Evolutionary conservation across 208 protist genomes (phyloP), one percentile per base, ranked within the genome.

Genomic region (Acanthamoeba quina): DNA sequence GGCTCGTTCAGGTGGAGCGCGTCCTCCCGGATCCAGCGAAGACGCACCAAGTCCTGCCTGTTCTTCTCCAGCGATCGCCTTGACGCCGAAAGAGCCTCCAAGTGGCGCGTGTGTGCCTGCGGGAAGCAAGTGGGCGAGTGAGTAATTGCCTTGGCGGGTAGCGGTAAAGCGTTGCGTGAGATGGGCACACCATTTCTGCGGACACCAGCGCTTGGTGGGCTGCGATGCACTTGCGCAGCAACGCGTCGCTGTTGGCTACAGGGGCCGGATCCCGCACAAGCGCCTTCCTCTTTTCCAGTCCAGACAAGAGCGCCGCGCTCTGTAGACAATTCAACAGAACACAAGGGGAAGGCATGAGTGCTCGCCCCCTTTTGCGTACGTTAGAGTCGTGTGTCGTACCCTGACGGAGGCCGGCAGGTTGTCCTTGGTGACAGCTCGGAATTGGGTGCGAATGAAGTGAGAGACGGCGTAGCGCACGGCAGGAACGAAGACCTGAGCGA

Each of bases 1-100:
- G 78, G 78, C 2, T 52, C 19, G 47, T 52, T 41, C 29, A 86
- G 9, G 49, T 64, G 54, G 47, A 86, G 9, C 41, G 78, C 78
- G 44, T 86, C 34, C 24, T 86, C 78, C 29, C 54, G 47, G 9
- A 86, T 86, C 78, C 78, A 86, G 54, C 78, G 78, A 5, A 86
- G 54, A 44, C 78, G 78, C 31, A 60, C 37, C 49, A 86, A 24
- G 31, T 49, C 78, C 78, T 86, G n/a, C 29, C 44, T 49, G 47
- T 64, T 34, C 47, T 86, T 86, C 44, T 86, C 78, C 47, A 86
- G 11, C n/a, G 60, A 29, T 15, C 78, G 54, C 44, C 37, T 15
- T 4, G 78, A 86, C 78, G 47, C 10, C 19, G 54, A 19, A 24
- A 86, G 47, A 56, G 54, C 78, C 54, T 70, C 64, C 64, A 70